Base-by-base conservation (phyloP, 2,329 filamentous ascomycete genomes). In the Sclerotinia subarctica region DNA sequence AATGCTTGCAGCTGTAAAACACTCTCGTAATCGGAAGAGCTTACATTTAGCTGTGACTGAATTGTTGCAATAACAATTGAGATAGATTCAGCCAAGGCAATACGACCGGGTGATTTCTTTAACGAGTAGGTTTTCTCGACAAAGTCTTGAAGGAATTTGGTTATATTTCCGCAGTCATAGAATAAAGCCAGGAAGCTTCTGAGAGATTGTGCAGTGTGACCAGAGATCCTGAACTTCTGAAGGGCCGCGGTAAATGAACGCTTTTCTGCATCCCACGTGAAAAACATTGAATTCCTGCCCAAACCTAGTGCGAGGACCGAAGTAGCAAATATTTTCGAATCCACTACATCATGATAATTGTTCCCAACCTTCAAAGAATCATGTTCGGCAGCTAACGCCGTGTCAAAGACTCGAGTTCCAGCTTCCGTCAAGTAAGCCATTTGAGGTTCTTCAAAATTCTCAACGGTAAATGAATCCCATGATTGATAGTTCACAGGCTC, bases 261-360 rank as follows among this genome's bases (percentile, higher is more conserved):
- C 38, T 81, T 81, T 3, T 81, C 80, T 2, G 81, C 76, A 63
- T 88, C 81, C 82, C 86, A 92, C 0, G 78, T 75, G 76, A 92
- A 95, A 46, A 95, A 84, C 1, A 90, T 82, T 0, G 91, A 94
- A 51, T 88, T 88, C 59, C 90, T 84, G 0, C 91, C 92, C 7
- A 93, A 83, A 0, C 87, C 86, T 1, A 94, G 80, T 17, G 87
- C 85, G 70, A 90, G 81, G 0, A 94, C 79, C 15, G 88, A 89
- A 24, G 82, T 77, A 62, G 82, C 78, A 74, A 87, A 89, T 6
- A 80, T 75, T 26, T 78, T 80, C 1, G 81, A 77, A 60, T 86
- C 81, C 3, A 89, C 77, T 15, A 85, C 75, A 17, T 80, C 76
- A 7, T 80, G 76, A 3, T 79, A 74, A 10, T 75, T 74, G 46